Percentiles rank a stretch among this genome's conserved stretches.
Evolutionary conservation across 129 eudicot genomes (phyloP).

Genomic region (Lactuca saligna): DNA sequence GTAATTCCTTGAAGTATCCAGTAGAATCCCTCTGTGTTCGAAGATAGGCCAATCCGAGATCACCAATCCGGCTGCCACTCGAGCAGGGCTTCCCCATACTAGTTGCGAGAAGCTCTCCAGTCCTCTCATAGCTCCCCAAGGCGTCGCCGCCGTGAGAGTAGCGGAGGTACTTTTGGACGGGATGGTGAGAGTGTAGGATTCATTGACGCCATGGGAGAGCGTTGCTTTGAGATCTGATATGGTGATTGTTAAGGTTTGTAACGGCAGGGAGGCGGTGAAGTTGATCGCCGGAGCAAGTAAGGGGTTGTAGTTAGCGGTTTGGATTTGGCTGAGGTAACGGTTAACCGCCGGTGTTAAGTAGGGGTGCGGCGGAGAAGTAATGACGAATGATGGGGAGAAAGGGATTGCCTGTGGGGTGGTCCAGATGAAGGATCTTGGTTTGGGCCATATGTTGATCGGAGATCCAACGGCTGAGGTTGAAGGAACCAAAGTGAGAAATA

Average conservation of each 20-base stretch:
- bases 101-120: constrained; percentile 90
- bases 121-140: constrained; percentile 94
- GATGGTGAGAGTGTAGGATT: constrained; percentile 68
- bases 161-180: constrained; percentile 39
- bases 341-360: constrained; percentile 58
- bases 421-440: constrained; percentile 70
- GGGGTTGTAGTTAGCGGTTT: constrained; percentile 59
- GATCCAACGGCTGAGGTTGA: constrained; percentile 42
- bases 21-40: constrained; percentile 58
- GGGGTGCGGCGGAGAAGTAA: constrained; percentile 48
- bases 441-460: constrained; percentile 81
- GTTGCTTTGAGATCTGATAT: constrained; percentile 44
- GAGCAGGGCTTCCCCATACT: constrained; percentile 52
- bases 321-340: constrained; percentile 57
- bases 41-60: constrained; percentile 55
- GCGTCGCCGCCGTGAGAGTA: constrained; percentile 50
- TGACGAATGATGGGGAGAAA: constrained; percentile 56
- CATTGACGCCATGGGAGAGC: constrained; percentile 66
- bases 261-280: constrained; percentile 40
- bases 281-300: constrained; percentile 40
- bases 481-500: background rate
- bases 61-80: constrained; percentile 51
- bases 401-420: constrained; percentile 54
- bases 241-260: constrained; percentile 39
- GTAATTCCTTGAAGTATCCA: constrained; percentile 78